These are phyloP conservation scores for Nannizziopsis arthrosporioides DNA, from an alignment of 2,329 filamentous ascomycete genomes.

Conservation along the genomic window DNA sequence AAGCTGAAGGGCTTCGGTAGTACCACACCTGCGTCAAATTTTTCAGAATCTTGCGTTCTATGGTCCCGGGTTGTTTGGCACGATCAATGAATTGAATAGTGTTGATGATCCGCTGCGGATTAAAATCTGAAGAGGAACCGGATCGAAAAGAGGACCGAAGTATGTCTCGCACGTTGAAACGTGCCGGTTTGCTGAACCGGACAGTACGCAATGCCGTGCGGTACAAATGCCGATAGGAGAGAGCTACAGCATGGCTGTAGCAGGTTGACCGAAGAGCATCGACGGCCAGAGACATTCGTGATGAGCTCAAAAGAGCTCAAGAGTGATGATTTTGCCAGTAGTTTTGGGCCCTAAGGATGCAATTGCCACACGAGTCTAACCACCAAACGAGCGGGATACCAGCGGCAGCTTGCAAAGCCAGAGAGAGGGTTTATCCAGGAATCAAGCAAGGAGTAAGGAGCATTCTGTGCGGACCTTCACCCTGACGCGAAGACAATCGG, in stretches of 20 bases:
- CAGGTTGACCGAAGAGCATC: conserved; percentile 12
- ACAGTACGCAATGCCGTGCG: conserved; percentile 43
- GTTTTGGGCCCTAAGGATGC: too few relatives aligned
- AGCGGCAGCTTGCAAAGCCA: too few relatives aligned
- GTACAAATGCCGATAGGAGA: conserved; percentile 48
- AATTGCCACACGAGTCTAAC: too few relatives aligned
- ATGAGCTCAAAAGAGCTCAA: background rate
- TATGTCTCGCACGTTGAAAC: conserved; percentile 41
- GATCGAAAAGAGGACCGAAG: conserved; percentile 35
- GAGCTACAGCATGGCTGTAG: conserved; percentile 29
- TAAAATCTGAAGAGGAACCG: conserved; percentile 27
- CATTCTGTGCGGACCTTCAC: too few relatives aligned
- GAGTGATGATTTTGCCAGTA: background rate
- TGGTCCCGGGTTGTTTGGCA: conserved; percentile 29
- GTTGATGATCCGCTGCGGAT: conserved; percentile 32
- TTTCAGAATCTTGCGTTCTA: conserved; percentile 39
- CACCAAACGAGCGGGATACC: too few relatives aligned
- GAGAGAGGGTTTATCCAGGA: too few relatives aligned
- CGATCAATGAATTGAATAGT: conserved; percentile 37
- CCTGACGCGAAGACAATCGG: too few relatives aligned
- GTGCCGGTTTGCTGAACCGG: conserved; percentile 46
- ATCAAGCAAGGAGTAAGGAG: too few relatives aligned
- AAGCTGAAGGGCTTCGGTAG: conserved; percentile 29
- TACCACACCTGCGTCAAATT: conserved; percentile 35
- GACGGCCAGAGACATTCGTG: conserved; percentile 14